Percentiles rank a stretch among this genome's conserved stretches.
phyloP scores from a whole-genome alignment of 2,329 filamentous ascomycete genomes.

The Raffaelea albimanens region DNA sequence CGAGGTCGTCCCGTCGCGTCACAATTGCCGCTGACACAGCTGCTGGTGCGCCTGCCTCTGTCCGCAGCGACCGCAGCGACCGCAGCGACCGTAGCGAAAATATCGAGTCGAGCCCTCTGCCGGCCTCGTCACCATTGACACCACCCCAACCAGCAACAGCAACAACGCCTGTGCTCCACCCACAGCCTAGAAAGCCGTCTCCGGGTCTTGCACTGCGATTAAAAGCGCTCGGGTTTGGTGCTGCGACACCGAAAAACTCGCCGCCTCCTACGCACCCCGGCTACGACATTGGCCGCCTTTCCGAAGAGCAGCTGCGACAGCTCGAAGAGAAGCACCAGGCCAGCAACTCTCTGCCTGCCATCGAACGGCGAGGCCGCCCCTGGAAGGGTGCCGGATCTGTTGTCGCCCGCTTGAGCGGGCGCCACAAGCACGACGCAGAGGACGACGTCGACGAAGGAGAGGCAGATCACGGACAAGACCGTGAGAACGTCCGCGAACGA shows the following conservation, averaged over 20 bases:
- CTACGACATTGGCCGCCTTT: conserved; percentile 55
- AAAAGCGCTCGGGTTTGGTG: conserved; percentile 54
- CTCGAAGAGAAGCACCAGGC: conserved; percentile 59
- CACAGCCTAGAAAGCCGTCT: conserved; percentile 46
- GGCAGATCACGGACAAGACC: not conserved
- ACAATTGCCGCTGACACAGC: too few species aligned
- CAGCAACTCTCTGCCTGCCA: conserved; percentile 36
- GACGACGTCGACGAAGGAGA: conserved; percentile 13
- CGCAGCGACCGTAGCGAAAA: not conserved
- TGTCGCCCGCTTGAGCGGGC: conserved; percentile 30
- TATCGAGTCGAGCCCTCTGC: not conserved
- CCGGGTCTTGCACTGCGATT: conserved; percentile 56
- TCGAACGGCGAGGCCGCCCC: conserved; percentile 59
- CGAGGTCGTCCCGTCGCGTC: not conserved
- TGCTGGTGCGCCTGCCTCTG: not conserved
- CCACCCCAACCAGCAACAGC: not conserved
- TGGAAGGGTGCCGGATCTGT: conserved; percentile 59
- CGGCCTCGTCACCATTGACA: conserved; percentile 12
- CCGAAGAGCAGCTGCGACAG: conserved; percentile 59
- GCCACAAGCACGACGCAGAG: conserved; percentile 16
- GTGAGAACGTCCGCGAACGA: too few species aligned
- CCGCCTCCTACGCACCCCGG: conserved; percentile 20
- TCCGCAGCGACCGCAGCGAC: not conserved
- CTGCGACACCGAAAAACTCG: conserved; percentile 26
- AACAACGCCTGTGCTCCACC: conserved; percentile 5